A percentile compares a stretch with the other conserved stretches of the same genome.
phyloP scores from a whole-genome alignment of 345 rosid species.

The Salix arbutifolia region DNA sequence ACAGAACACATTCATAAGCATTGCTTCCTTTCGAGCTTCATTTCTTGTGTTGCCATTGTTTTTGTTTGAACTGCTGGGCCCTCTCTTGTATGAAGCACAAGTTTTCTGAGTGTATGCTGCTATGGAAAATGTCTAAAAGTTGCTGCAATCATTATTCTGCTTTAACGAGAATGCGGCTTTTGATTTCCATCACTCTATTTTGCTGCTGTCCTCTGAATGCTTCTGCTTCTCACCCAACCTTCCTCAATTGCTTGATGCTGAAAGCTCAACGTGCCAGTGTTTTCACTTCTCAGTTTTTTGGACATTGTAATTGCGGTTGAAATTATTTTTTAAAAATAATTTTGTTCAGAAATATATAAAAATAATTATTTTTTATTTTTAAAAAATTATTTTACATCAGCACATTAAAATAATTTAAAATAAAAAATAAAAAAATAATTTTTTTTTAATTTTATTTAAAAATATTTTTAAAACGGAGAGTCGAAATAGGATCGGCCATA shows the following conservation, averaged over 20 bases:
- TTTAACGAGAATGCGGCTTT: background rate
- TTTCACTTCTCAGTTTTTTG: background rate
- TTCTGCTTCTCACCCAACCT: background rate
- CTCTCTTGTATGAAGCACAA: background rate
- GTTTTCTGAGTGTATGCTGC: background rate
- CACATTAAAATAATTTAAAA: no score
- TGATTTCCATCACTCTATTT: background rate
- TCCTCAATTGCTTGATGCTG: background rate
- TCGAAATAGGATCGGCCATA: no score
- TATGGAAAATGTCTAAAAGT: background rate
- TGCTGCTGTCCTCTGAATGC: background rate
- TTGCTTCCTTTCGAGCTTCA: background rate
- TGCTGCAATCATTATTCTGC: background rate
- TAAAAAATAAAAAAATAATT: no score
- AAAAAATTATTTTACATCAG: no score
- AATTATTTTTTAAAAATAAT: no score
- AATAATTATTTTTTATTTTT: no score
- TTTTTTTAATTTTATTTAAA: no score
- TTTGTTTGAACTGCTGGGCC: background rate
- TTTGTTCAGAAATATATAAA: no score
- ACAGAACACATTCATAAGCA: background rate
- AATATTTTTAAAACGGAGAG: no score
- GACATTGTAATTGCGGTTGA: no score
- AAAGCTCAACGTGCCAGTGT: background rate
- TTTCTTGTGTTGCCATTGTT: background rate